Evolutionary conservation across 371 early-diverging fungal genomes (phyloP), one percentile per base, ranked within the genome.

Genomic region (Mucor sp.): DNA sequence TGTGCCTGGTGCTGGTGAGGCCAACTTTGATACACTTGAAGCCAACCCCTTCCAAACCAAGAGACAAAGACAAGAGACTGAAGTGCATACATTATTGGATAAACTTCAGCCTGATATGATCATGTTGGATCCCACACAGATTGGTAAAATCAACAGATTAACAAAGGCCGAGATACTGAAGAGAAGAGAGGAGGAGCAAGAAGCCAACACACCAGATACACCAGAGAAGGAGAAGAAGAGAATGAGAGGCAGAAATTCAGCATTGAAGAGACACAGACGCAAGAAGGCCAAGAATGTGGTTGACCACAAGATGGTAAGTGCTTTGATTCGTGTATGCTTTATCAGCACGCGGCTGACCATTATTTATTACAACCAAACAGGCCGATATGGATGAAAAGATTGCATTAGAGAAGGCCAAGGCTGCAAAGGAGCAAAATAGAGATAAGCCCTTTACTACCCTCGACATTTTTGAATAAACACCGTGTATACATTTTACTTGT

Each of bases 1-100:
- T 27, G 85, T 99, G 27, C 99, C 99, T 17, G 98, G 97, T 77
- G 78, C 97, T 39, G 99, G 99, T 68, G 98, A 99, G 78, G 95
- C 99, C 72, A 96, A 96, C 90, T 98, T 93, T 86, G 99, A 99
- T 80, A 85, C 94, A 14, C 74, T 95, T 48, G 97, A 95, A 75
- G 94, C 94, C 65, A 97, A 97, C 83, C 99, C 98, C 37, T 99
- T 89, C 90, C 91, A 95, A 78, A 98, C 95, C 6, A 87, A 79
- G 71, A 92, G 90, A 75, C 97, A 97, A 80, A 85, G 98, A 68
- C 92, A 91, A 78, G 97, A 99, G 75, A 71, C 85, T 60, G 99
- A 99, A 82, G 97, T 99, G 17, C 94, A 93, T 74, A 75, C 80
- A 65, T 82, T 99, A 53, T 75, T 99, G 76, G 98, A 99, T 72